Conservation (phyloP, 2,329 filamentous ascomycete species). For the Teratosphaeria viscida region DNA sequence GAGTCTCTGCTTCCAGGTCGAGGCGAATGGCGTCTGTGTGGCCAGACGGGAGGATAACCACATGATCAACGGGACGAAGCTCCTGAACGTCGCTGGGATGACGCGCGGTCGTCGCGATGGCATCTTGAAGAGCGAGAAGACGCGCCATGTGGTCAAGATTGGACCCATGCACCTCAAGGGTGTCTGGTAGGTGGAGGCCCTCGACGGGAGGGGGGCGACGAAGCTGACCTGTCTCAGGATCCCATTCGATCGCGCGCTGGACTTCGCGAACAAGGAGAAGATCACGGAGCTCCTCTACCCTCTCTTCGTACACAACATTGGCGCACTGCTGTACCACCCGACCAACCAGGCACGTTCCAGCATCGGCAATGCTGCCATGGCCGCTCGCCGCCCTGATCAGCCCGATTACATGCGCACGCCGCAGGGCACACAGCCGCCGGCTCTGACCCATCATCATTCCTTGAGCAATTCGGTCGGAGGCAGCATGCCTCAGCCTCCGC, state of each 20-base stretch:
- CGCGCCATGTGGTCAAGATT: slow-evolving; percentile 95
- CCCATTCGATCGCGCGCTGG: slow-evolving; percentile 90
- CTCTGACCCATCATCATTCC: slow-evolving; percentile 60
- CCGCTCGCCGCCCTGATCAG: slow-evolving; percentile 51
- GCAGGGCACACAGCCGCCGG: slow-evolving; percentile 51
- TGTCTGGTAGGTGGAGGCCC: slow-evolving; percentile 60
- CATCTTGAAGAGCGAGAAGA: slow-evolving; percentile 95
- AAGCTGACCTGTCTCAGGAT: slow-evolving; percentile 54
- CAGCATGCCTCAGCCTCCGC: slow-evolving; percentile 56
- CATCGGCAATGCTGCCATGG: slow-evolving; percentile 49
- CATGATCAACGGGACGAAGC: slow-evolving; percentile 98
- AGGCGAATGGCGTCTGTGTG: slow-evolving; percentile 91
- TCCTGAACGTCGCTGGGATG: slow-evolving; percentile 96
- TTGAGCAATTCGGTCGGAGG: slow-evolving; percentile 51
- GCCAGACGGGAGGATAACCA: slow-evolving; percentile 93
- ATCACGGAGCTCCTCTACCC: slow-evolving; percentile 94
- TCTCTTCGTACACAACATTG: slow-evolving; percentile 95
- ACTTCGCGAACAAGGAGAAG: slow-evolving; percentile 99
- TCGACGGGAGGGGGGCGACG: neutral
- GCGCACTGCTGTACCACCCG: slow-evolving; percentile 84
- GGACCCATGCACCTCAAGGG: slow-evolving; percentile 98
- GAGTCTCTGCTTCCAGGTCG: slow-evolving; percentile 93
- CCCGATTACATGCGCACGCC: slow-evolving; percentile 49
- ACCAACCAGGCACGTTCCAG: slow-evolving; percentile 67
- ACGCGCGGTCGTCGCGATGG: slow-evolving; percentile 89